Base-by-base conservation (phyloP, 2,329 filamentous ascomycete species). In the Fusarium drepaniforme region DNA sequence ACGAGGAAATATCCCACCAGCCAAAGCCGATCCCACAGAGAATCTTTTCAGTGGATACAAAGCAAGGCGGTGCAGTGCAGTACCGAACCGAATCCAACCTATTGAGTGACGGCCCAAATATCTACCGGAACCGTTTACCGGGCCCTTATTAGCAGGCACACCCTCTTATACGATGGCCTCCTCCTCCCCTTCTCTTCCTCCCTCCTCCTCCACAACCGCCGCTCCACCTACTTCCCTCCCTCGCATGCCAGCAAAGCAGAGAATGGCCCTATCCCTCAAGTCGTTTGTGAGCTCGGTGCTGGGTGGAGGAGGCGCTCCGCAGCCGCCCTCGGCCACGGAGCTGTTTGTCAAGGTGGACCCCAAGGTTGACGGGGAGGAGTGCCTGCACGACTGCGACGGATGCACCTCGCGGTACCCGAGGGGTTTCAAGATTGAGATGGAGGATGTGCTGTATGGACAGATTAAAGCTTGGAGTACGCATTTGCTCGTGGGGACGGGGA, bases 401-500 rank as follows among this genome's bases (percentile, higher is more conserved):
- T 98, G 97, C 87, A 90, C 91, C 16, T 88, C 96, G 75, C 89
- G 91, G 71, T 97, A 96, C 81, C 96, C 96, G 42, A 87, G 86
- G 70, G 84, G 84, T 40, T 93, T 93, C 84, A 91, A 92, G 80
- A 91, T 98, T 66, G 93, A 98, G 67, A 90, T 93, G 82, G 85
- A 88, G 8, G 95, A 98, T 81, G 86, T 92, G 78, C 85, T 99
- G 59, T 98, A 97, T 81, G 97, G 96, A 1, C 88, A 93, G 69
- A 90, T 98, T 73, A 94, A 95, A 80, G 94, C 92, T 40, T 98
- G 95, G 93, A 92, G 91, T 79, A 97, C 95, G 23, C 97, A 99
- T 84, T 82, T 98, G 72, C 86, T 99, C 37, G 95, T 98, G 18
- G 97, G 95, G 28, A 99, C 97, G n/a, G 94, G 95, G 71, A 98